Conservation (phyloP, 1,284 basidiomycete genomes). For the Trametes polyzona region DNA sequence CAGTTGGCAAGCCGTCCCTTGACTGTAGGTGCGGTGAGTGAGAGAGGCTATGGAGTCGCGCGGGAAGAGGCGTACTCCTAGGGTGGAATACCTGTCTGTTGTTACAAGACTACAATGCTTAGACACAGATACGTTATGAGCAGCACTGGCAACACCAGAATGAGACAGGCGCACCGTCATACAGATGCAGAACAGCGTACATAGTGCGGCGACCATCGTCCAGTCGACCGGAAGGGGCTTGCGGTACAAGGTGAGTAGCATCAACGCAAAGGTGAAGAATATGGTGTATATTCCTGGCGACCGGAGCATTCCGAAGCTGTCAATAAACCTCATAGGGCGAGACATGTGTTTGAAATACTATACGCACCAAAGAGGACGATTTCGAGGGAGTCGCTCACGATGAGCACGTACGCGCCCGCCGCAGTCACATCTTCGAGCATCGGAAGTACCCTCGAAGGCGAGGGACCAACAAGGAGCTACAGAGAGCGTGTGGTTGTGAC, state of each 20-base stretch:
- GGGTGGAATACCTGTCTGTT: constrained; percentile 19
- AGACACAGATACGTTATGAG: neutral
- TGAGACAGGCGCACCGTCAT: constrained; percentile 12
- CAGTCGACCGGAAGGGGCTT: constrained; percentile 20
- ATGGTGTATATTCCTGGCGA: constrained; percentile 19
- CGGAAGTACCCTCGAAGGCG: too few species aligned
- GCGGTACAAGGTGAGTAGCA: constrained; percentile 16
- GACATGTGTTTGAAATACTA: too few species aligned
- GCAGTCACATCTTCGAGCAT: constrained; percentile 17
- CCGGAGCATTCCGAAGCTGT: neutral
- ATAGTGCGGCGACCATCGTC: constrained; percentile 4
- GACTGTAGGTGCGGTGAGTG: neutral
- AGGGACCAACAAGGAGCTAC: too few species aligned
- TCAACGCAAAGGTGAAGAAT: constrained; percentile 20
- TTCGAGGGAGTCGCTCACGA: constrained; percentile 22
- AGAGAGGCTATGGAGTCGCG: neutral
- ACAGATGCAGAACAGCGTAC: constrained; percentile 10
- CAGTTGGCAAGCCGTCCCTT: constrained; percentile 9
- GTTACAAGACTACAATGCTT: constrained; percentile 20
- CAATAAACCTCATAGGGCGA: too few species aligned
- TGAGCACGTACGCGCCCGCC: constrained; percentile 17
- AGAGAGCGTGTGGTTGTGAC: too few species aligned
- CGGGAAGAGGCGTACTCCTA: constrained; percentile 9
- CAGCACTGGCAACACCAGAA: too few species aligned
- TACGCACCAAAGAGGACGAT: constrained; percentile 23